phyloP scores from a whole-genome alignment of 306 rosid species.

The Casuarina equisetifolia region DNA sequence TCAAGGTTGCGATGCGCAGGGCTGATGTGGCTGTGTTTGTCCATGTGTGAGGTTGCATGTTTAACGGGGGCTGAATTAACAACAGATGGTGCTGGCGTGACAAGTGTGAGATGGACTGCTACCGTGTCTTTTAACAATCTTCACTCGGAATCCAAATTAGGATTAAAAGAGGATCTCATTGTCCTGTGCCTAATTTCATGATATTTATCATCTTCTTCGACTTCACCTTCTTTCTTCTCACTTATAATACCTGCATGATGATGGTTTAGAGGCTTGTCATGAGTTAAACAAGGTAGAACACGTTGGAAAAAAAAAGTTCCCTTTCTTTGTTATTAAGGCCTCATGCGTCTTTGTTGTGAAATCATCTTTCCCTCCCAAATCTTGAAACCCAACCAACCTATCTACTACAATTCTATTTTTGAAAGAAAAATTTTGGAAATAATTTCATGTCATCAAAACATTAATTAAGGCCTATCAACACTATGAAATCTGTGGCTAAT shows the following conservation, averaged over 20 bases:
- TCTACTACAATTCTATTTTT: constrained; percentile 84
- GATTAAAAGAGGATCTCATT: constrained; percentile 58
- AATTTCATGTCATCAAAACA: background rate
- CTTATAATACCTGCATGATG: constrained; percentile 65
- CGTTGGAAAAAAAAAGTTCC: constrained; percentile 33
- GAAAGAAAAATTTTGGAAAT: constrained; percentile 21
- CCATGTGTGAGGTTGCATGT: too few relatives aligned
- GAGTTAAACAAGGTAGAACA: constrained; percentile 10
- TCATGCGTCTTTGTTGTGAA: constrained; percentile 61
- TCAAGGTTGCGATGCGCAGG: too few relatives aligned
- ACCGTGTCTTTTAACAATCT: background rate
- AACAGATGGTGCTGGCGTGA: too few relatives aligned
- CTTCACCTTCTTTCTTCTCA: constrained; percentile 53
- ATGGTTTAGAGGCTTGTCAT: constrained; percentile 27
- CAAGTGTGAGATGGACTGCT: too few relatives aligned
- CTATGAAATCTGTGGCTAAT: constrained; percentile 5
- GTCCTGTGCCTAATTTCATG: constrained; percentile 45
- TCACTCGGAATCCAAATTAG: constrained; percentile 76
- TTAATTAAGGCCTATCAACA: constrained; percentile 8
- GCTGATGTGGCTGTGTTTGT: too few relatives aligned
- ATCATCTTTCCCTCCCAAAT: constrained; percentile 89
- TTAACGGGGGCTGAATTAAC: too few relatives aligned
- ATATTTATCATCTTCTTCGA: constrained; percentile 53
- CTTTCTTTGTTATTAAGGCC: constrained; percentile 71
- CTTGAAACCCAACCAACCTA: constrained; percentile 89